Conservation (phyloP, 768 basidiomycete species). For the Pleurotus tuber-regium region DNA sequence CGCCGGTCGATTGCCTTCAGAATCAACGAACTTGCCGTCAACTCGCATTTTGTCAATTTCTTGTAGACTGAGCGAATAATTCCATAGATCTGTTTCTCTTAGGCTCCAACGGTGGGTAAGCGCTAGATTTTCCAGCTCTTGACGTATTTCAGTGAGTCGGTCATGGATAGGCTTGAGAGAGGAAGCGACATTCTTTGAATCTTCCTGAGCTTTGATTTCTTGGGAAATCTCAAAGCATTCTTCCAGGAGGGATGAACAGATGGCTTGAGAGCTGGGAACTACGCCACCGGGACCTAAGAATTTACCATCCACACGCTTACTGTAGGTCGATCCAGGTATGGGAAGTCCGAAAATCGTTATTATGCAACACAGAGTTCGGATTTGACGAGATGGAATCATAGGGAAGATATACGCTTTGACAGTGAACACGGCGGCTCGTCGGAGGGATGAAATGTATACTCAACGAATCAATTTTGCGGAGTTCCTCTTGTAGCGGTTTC, state of each 20-base stretch:
- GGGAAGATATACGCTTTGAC: conserved; percentile 18
- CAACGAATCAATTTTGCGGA: conserved; percentile 95
- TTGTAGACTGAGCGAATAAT: conserved; percentile 88
- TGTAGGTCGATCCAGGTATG: conserved; percentile 25
- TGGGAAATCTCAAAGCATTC: conserved; percentile 95
- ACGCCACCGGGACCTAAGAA: conserved; percentile 89
- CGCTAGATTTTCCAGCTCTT: conserved; percentile 87
- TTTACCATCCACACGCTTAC: conserved; percentile 93
- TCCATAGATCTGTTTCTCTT: conserved; percentile 91
- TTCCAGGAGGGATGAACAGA: conserved; percentile 90
- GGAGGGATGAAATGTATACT: conserved; percentile 44
- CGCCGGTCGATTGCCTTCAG: conserved; percentile 85
- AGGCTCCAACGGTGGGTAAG: conserved; percentile 97
- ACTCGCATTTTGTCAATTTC: conserved; percentile 98
- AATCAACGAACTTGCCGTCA: conserved; percentile 95
- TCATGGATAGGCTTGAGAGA: conserved; percentile 93
- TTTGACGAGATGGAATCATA: conserved; percentile 9
- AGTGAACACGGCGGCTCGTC: conserved; percentile 29
- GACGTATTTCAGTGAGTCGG: conserved; percentile 79
- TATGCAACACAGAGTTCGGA: too few species aligned
- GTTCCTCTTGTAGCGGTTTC: conserved; percentile 87
- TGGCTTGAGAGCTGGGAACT: conserved; percentile 88
- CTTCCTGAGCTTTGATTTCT: conserved; percentile 92
- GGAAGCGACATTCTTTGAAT: conserved; percentile 82
- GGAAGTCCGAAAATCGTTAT: too few species aligned